phyloP scores from a whole-genome alignment of 177 flowering plant species.

The Vitis hybrid region DNA sequence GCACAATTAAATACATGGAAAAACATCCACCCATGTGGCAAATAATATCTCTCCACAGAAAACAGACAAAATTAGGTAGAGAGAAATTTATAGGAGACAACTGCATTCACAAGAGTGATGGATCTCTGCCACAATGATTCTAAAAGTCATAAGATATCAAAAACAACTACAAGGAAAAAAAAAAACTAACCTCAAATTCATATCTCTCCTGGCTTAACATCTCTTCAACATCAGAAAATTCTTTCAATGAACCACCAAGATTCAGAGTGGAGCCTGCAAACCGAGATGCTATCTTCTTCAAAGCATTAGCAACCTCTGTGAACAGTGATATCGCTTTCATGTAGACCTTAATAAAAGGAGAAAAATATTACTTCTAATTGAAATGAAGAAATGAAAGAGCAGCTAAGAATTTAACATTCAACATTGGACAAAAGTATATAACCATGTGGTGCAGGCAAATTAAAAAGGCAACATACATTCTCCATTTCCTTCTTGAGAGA shows the following conservation, averaged over 20 bases:
- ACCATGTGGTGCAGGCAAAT: background rate
- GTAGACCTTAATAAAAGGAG: conserved; percentile 44
- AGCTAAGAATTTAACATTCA: background rate
- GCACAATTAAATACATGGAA: too few species aligned
- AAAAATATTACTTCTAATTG: conserved; percentile 6
- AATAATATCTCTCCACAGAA: too few species aligned
- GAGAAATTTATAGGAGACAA: too few species aligned
- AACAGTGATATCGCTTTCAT: conserved; percentile 59
- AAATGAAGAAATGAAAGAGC: background rate
- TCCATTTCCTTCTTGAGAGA: conserved; percentile 58
- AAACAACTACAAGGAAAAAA: background rate
- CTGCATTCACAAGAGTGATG: too few species aligned
- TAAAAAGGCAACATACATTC: conserved; percentile 40
- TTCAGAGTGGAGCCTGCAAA: conserved; percentile 36
- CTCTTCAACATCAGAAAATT: conserved; percentile 57
- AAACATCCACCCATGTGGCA: too few species aligned
- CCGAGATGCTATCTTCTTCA: conserved; percentile 47
- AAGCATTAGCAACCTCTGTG: conserved; percentile 46
- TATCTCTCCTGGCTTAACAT: conserved; percentile 63
- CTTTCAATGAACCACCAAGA: conserved; percentile 35
- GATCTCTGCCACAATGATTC: too few species aligned
- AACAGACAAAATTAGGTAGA: too few species aligned
- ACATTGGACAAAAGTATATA: conserved; percentile 5
- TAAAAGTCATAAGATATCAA: background rate
- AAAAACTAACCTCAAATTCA: conserved; percentile 77